A percentile compares a stretch with the other conserved stretches of the same genome.
phyloP scores from a whole-genome alignment of 805 yeast genomes.

The Saccharomycopsis oosterbeekiorum region DNA sequence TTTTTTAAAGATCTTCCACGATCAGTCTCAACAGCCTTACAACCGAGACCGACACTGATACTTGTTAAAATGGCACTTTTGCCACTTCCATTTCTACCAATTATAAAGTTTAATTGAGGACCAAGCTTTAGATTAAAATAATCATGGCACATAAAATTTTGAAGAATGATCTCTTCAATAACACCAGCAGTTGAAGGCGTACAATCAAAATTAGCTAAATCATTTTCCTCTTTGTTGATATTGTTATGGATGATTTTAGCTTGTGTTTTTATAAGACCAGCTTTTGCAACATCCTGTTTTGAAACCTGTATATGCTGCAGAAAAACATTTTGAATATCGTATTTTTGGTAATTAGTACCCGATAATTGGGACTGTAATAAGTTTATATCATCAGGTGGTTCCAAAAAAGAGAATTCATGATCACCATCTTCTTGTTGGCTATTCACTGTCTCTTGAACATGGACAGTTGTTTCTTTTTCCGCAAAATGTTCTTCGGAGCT shows the following conservation, averaged over 20 bases:
- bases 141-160: slow-evolving; percentile 86
- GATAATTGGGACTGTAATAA: not conserved
- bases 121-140: slow-evolving; percentile 68
- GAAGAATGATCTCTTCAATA: slow-evolving; percentile 50
- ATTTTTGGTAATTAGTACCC: not conserved
- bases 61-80: slow-evolving; percentile 85
- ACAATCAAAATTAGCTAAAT: not conserved
- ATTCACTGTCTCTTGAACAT: not conserved
- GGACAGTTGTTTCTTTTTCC: not conserved
- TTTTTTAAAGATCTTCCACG: slow-evolving; percentile 66
- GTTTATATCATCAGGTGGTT: not conserved
- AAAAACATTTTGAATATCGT: not conserved
- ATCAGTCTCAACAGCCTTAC: slow-evolving; percentile 77
- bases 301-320: not conserved
- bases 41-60: slow-evolving; percentile 78
- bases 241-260: not conserved
- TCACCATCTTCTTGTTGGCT: not conserved
- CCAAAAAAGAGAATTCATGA: not conserved
- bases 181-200: slow-evolving; percentile 50
- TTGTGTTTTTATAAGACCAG: not conserved
- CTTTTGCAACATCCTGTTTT: not conserved
- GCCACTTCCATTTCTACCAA: slow-evolving; percentile 89
- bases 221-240: not conserved
- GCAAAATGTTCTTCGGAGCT: not conserved
- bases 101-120: slow-evolving; percentile 73